Conservation (phyloP, 2,329 filamentous ascomycete species). For the Epichloe amarillans region DNA sequence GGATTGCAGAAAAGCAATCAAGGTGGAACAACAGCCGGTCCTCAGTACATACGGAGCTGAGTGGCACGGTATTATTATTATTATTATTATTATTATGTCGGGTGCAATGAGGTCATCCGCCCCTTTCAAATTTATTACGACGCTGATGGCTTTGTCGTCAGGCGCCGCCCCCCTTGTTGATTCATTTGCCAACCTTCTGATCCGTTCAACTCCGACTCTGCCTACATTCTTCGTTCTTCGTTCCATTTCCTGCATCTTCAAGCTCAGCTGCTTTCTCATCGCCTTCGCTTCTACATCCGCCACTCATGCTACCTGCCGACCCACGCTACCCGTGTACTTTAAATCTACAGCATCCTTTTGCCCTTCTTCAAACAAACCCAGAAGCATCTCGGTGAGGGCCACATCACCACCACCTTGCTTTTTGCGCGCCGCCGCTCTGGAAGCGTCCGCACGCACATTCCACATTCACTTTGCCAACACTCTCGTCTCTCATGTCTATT, state of each 20-base stretch:
- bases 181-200: not conserved
- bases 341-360: not conserved
- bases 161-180: not conserved
- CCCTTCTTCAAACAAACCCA: not conserved
- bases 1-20: no score
- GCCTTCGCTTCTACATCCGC: not conserved
- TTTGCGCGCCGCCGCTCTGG: slow-evolving; percentile 5
- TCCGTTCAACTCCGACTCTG: not conserved
- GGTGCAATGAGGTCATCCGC: slow-evolving; percentile 2
- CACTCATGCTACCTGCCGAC: not conserved
- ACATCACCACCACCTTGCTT: slow-evolving; percentile 1
- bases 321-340: not conserved
- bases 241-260: not conserved
- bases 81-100: not conserved
- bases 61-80: not conserved
- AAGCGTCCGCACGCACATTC: slow-evolving; percentile 1
- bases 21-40: not conserved
- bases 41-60: no score
- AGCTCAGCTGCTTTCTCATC: not conserved
- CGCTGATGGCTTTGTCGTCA: not conserved
- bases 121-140: not conserved
- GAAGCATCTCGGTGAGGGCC: not conserved
- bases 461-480: not conserved
- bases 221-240: not conserved
- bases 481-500: slow-evolving; percentile 10